These are phyloP conservation scores for Phaffia tasmanica DNA, from an alignment of 768 basidiomycete species.

Conservation along the genomic window DNA sequence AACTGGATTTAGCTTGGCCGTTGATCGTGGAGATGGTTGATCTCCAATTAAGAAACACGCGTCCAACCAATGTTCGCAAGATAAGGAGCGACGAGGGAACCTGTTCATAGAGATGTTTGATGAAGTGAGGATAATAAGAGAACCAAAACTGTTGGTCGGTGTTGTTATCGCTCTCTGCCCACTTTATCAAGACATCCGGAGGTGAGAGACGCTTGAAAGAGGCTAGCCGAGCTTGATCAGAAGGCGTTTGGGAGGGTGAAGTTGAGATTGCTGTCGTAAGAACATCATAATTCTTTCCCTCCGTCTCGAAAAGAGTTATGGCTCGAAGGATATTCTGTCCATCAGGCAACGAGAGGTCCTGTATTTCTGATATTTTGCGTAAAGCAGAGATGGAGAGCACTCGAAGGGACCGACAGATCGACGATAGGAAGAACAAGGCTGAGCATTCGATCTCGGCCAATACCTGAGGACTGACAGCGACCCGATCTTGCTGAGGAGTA, in stretches of 20 bases:
- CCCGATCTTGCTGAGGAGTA: background rate
- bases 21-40: conserved; percentile 30
- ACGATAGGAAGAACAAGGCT: conserved; percentile 24
- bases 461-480: conserved; percentile 5
- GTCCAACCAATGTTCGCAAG: conserved; percentile 28
- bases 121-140: conserved; percentile 31
- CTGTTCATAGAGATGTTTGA: conserved; percentile 26
- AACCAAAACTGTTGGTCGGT: conserved; percentile 35
- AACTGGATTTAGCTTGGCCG: conserved; percentile 27
- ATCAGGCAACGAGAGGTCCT: conserved; percentile 7
- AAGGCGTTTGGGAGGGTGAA: conserved; percentile 30
- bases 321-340: conserved; percentile 3
- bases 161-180: conserved; percentile 33
- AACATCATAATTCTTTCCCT: conserved; percentile 5
- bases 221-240: conserved; percentile 33
- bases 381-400: conserved; percentile 15
- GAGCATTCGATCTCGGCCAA: conserved; percentile 22
- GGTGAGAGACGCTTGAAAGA: conserved; percentile 6
- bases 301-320: conserved; percentile 18
- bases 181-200: conserved; percentile 29
- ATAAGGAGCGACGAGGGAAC: conserved; percentile 29
- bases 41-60: conserved; percentile 33
- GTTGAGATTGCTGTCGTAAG: conserved; percentile 25
- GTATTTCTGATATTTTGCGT: conserved; percentile 4
- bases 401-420: conserved; percentile 18